Conservation (phyloP, 2,329 filamentous ascomycete species). For the Penicillium freii region DNA sequence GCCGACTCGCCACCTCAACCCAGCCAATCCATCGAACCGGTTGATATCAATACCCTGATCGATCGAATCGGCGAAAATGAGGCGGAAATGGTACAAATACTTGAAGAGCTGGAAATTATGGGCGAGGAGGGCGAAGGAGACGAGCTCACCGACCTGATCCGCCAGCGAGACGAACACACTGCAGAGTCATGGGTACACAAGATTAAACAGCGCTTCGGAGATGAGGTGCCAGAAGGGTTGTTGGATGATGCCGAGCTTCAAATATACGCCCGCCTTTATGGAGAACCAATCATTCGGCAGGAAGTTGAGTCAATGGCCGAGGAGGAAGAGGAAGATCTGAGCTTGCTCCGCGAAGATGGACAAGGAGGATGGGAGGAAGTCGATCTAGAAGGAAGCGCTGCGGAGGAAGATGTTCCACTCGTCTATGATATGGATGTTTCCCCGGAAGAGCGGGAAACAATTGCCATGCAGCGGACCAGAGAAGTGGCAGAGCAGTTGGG, state of each 20-base stretch:
- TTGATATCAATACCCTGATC: conserved; percentile 36
- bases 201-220: conserved; percentile 72
- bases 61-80: conserved; percentile 40
- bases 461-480: conserved; percentile 34
- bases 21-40: conserved; percentile 22
- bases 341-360: conserved; percentile 40
- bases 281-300: conserved; percentile 57
- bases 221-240: conserved; percentile 70
- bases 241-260: conserved; percentile 68
- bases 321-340: conserved; percentile 26
- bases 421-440: conserved; percentile 33
- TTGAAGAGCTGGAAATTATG: conserved; percentile 36
- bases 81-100: conserved; percentile 32
- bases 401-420: conserved; percentile 25
- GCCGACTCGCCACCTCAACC: conserved; percentile 16
- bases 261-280: conserved; percentile 79
- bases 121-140: conserved; percentile 31
- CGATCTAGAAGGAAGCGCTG: conserved; percentile 20
- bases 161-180: conserved; percentile 32
- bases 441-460: conserved; percentile 28
- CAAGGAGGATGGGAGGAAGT: conserved; percentile 40
- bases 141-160: conserved; percentile 30
- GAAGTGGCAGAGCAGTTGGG: conserved; percentile 42
- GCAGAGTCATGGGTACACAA: conserved; percentile 56
- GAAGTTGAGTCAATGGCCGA: conserved; percentile 28